These are phyloP conservation scores for Coffea eugenioides DNA, from an alignment of 257 asterid species.

Conservation along the genomic window DNA sequence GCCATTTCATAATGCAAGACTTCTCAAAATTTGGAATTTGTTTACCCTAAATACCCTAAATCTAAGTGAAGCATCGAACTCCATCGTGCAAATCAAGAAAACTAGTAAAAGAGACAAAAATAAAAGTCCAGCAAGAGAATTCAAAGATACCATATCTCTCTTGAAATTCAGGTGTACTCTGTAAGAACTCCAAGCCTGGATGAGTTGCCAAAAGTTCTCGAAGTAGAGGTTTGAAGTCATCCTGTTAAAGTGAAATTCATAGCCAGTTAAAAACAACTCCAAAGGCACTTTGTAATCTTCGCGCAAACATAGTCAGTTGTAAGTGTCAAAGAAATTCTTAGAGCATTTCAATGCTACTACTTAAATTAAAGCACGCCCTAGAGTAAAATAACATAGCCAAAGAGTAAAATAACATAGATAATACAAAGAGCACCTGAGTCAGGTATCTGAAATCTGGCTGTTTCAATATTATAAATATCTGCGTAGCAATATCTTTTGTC, in stretches of 20 bases:
- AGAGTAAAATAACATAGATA: neutral
- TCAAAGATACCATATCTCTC: conserved; percentile 88
- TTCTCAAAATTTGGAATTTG: neutral
- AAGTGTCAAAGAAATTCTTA: neutral
- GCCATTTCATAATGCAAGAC: neutral
- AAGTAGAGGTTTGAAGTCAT: conserved; percentile 91
- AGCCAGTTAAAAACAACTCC: neutral
- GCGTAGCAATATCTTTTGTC: conserved; percentile 81
- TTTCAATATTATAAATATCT: conserved; percentile 77
- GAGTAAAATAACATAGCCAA: neutral
- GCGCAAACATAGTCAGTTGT: neutral
- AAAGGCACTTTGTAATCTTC: neutral
- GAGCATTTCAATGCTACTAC: neutral
- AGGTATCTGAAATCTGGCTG: conserved; percentile 74
- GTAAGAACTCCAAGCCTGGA: conserved; percentile 98
- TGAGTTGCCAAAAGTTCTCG: conserved; percentile 95
- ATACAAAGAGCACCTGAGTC: conserved; percentile 56
- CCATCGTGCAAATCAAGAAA: neutral
- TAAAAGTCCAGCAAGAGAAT: conserved; percentile 12
- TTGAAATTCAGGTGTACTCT: conserved; percentile 98
- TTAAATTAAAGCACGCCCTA: neutral
- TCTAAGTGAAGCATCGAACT: neutral
- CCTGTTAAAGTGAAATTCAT: conserved; percentile 39
- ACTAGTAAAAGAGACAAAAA: neutral
- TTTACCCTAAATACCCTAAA: neutral